Evolutionary conservation across 495 filamentous ascomycete genomes (phyloP).

Genomic region (Parmelia sp.): DNA sequence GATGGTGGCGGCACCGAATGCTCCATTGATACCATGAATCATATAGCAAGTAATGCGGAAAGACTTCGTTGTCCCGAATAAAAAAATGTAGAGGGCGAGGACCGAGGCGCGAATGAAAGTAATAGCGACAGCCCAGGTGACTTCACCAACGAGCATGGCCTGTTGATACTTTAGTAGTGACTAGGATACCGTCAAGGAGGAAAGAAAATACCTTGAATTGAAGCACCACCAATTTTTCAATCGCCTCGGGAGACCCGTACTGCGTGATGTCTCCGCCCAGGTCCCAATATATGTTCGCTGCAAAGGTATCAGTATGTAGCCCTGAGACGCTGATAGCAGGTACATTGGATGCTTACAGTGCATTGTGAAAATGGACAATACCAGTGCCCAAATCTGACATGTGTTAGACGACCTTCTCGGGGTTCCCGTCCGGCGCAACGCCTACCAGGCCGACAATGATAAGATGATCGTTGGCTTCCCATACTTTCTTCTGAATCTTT

Average conservation of each 20-base stretch:
- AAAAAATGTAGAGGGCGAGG: slow-evolving; percentile 41
- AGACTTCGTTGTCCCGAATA: slow-evolving; percentile 31
- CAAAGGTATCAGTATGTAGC: neutral
- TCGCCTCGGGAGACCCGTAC: slow-evolving; percentile 11
- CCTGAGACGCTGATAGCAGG: neutral
- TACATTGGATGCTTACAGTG: slow-evolving; percentile 6
- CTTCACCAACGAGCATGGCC: slow-evolving; percentile 19
- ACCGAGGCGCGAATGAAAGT: slow-evolving; percentile 37
- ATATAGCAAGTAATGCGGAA: slow-evolving; percentile 34
- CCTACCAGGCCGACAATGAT: slow-evolving; percentile 19
- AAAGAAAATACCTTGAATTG: slow-evolving; percentile 14
- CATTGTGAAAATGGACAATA: slow-evolving; percentile 12
- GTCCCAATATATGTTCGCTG: slow-evolving; percentile 18
- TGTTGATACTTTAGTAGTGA: neutral
- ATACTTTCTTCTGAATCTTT: slow-evolving; percentile 11
- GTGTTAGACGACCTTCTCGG: neutral
- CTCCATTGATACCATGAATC: slow-evolving; percentile 22
- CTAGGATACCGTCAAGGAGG: neutral
- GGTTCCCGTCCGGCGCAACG: neutral
- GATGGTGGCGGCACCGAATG: slow-evolving; percentile 20
- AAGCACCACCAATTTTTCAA: slow-evolving; percentile 3
- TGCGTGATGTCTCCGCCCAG: slow-evolving; percentile 16
- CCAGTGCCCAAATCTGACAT: slow-evolving; percentile 19
- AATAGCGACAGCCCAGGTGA: slow-evolving; percentile 28
- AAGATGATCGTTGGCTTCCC: slow-evolving; percentile 20